Evolutionary conservation across 176 grass and related monocot species (phyloP).

Genomic region (Triticum timopheevii): DNA sequence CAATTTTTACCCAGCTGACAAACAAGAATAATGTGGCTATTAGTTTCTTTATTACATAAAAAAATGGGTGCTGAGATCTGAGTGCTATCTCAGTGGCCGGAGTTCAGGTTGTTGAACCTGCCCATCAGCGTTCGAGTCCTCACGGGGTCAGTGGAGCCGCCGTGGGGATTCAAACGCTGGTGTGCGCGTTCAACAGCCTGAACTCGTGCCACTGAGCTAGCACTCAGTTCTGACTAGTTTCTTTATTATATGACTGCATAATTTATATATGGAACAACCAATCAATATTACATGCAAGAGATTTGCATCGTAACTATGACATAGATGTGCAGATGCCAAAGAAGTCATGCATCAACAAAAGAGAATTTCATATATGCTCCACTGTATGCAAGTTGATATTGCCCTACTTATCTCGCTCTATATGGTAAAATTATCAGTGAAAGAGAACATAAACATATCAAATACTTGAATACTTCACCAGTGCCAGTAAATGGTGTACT

Average conservation of each 20-base stretch:
- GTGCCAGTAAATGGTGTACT: background rate
- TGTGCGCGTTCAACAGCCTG: background rate
- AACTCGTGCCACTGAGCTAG: background rate
- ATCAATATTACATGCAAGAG: background rate
- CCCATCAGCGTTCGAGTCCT: background rate
- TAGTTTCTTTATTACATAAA: slow-evolving; percentile 1
- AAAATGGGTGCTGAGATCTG: background rate
- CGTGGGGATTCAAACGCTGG: background rate
- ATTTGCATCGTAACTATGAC: background rate
- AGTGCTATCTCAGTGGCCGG: background rate
- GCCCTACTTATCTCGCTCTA: background rate
- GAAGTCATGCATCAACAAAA: background rate
- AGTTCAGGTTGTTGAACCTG: background rate
- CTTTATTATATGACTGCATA: background rate
- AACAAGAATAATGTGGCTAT: background rate
- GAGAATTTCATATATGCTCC: slow-evolving; percentile 6
- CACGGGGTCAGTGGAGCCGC: background rate
- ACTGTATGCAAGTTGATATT: background rate
- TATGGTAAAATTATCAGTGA: background rate
- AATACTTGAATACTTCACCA: background rate
- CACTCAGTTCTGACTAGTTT: background rate
- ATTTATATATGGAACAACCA: background rate
- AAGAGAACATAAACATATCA: background rate
- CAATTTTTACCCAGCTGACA: background rate
- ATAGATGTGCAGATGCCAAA: background rate